Percentiles rank a stretch among this genome's conserved stretches.
Evolutionary conservation across 169 alveolate species (phyloP).

Genomic region (Plasmodium coatneyi): DNA sequence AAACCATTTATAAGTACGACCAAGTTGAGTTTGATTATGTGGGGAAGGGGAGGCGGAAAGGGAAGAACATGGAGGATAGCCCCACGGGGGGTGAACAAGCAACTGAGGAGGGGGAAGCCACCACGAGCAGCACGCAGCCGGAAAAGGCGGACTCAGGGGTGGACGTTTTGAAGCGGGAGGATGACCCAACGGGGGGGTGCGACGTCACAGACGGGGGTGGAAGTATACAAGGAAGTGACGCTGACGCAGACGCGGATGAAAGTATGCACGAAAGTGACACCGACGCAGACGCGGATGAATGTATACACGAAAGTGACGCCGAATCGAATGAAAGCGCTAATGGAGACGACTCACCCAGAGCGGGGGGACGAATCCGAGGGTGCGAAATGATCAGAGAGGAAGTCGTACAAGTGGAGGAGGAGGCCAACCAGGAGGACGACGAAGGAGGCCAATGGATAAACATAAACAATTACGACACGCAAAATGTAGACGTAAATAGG

Average conservation of each 20-base stretch:
- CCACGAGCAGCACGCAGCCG: not conserved
- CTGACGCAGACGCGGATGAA: not conserved
- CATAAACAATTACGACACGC: constrained; percentile 31
- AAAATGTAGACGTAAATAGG: constrained; percentile 39
- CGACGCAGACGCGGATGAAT: not conserved
- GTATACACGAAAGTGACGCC: not conserved
- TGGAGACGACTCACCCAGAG: not conserved
- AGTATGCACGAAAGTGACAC: not conserved
- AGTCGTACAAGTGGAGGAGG: constrained; percentile 29
- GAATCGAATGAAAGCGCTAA: not conserved
- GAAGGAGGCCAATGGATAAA: constrained; percentile 54
- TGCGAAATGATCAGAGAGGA: constrained; percentile 46
- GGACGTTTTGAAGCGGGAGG: not conserved
- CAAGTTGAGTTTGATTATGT: constrained; percentile 44
- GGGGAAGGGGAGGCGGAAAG: not conserved
- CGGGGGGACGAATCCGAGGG: constrained; percentile 1
- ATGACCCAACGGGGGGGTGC: not conserved
- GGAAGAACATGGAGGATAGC: not conserved
- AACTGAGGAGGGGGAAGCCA: not conserved
- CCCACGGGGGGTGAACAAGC: not conserved
- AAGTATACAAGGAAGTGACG: not conserved
- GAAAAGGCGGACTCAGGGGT: not conserved
- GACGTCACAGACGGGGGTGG: not conserved
- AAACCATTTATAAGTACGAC: constrained; percentile 60
- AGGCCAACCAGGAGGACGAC: constrained; percentile 17